Conservation (phyloP, 108 stramenopile species). For the Skeletonema costatum region DNA sequence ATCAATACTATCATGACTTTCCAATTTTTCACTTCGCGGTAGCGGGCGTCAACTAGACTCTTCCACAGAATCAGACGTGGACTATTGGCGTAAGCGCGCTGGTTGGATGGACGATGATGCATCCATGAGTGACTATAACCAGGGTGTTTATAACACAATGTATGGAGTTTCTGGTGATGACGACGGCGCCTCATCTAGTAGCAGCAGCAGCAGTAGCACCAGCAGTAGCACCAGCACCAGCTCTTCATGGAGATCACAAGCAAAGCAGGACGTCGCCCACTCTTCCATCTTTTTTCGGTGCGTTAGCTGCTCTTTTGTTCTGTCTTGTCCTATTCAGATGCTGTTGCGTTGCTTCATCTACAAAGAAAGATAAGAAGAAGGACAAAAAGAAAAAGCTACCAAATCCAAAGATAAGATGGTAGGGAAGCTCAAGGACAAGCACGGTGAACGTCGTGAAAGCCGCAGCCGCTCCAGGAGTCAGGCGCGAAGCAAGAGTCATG, state of each 20-base stretch:
- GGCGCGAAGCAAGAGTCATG: constrained; percentile 15
- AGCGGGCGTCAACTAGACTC: neutral
- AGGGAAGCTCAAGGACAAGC: constrained; percentile 46
- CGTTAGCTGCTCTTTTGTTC: constrained; percentile 50
- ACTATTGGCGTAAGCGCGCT: constrained; percentile 78
- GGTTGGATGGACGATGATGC: constrained; percentile 88
- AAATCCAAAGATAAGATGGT: constrained; percentile 41
- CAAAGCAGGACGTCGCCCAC: constrained; percentile 2
- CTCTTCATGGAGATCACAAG: neutral
- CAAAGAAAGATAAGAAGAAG: constrained; percentile 12
- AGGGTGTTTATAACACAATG: constrained; percentile 69
- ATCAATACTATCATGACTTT: neutral
- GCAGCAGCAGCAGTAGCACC: neutral
- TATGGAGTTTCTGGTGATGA: constrained; percentile 52
- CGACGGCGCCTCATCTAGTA: neutral
- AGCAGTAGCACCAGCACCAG: neutral
- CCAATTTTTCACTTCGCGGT: neutral
- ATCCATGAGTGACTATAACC: constrained; percentile 70
- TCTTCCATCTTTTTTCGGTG: constrained; percentile 38
- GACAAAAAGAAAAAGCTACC: constrained; percentile 6
- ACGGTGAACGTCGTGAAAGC: constrained; percentile 39
- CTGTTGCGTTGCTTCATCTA: constrained; percentile 33
- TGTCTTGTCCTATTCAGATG: constrained; percentile 55
- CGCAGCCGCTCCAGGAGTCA: constrained; percentile 43
- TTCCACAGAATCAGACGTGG: constrained; percentile 40